Conservation (phyloP, 2,329 filamentous ascomycete genomes). For the Trichophyton simii region DNA sequence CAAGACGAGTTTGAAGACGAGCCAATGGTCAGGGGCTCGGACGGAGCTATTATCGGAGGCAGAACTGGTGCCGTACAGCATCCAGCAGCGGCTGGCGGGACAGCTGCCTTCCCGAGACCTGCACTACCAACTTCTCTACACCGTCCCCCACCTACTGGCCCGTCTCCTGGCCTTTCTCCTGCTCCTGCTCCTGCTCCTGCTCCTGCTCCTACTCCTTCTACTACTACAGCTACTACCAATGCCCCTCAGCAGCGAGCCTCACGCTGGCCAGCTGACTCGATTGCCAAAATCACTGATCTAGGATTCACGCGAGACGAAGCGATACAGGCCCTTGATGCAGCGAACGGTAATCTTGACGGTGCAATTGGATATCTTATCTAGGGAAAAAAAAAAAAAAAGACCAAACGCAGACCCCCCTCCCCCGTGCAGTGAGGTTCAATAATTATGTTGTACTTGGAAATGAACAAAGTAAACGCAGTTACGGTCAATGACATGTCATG, state of each 20-base stretch:
- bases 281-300: constrained; percentile 63
- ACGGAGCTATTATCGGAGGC: constrained; percentile 78
- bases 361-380: constrained; percentile 69
- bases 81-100: constrained; percentile 18
- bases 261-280: constrained; percentile 47
- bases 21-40: constrained; percentile 71
- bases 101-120: constrained; percentile 11
- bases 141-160: no score
- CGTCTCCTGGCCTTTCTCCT: no score
- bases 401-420: no score
- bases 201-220: no score
- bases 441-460: no score
- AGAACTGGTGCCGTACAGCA: constrained; percentile 56
- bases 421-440: no score
- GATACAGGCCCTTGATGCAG: constrained; percentile 66
- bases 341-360: constrained; percentile 72
- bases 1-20: constrained; percentile 62
- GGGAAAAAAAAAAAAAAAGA: neutral
- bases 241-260: constrained; percentile 7
- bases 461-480: neutral
- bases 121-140: constrained; percentile 16
- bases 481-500: neutral
- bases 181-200: no score
- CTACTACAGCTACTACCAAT: neutral
- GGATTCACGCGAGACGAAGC: constrained; percentile 68